Evolutionary conservation across 139 green algal genomes (phyloP), one percentile per base, ranked within the genome.

Genomic region (Chlorella vulgaris): DNA sequence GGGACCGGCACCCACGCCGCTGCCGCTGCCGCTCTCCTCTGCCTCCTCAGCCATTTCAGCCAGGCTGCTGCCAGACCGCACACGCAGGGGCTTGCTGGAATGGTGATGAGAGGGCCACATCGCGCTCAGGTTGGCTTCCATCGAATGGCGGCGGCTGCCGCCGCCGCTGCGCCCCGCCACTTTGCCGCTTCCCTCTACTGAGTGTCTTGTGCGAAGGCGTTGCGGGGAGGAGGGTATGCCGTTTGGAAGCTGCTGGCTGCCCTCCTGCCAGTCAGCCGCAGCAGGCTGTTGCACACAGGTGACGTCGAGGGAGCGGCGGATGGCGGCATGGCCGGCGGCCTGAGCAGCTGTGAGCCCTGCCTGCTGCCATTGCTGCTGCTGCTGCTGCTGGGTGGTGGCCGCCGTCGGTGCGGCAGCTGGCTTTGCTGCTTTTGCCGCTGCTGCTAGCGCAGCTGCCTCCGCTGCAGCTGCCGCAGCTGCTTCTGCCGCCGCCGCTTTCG

Each of bases 31-130:
- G 47, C 22, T 47, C 26, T 65, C 47, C 19, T 47, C 47, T 5
- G n/a, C n/a, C n/a, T 50, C 70, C 2, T 31, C 47, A 15, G 13
- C 47, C 31, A 43, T 47, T 2, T 36, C 31, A 15, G 26, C 31
- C 70, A 66, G 47, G 47, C 47, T 13, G 47, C 47, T 13, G 7
- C 21, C 6, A 33, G 70, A 43, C 3, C 0, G 0, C 7, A 66
- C 39, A 15, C 38, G 43, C 7, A 15, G 69, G 22, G 69, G n/a
- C 69, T 29, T 18, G 31, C 53, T 10, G 47, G 10, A 15, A 15
- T 55, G 47, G 55, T 65, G 55, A 42, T 76, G 69, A 6, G 69
- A 76, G 69, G 69, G 40, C 69, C 69, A 77, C 47, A 63, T 78
- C 47, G 15, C 35, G 50, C 26, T 43, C 18, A 78, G 70, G 50